Conservation (phyloP, 495 filamentous ascomycete genomes). For the Penicillium goetzii region DNA sequence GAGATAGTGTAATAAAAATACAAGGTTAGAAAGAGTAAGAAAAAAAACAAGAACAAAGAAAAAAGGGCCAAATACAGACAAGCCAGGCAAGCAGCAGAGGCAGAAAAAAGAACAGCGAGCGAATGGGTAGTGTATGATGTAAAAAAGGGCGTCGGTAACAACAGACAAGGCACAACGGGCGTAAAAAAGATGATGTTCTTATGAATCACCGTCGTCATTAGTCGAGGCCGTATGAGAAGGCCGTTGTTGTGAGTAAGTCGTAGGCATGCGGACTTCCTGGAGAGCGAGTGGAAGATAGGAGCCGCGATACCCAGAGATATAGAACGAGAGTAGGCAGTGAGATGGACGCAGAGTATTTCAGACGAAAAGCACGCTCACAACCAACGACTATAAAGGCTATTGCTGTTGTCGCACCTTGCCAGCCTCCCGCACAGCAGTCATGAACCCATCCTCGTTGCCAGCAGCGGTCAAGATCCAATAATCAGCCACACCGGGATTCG, state of each 20-base stretch:
- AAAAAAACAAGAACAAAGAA: neutral
- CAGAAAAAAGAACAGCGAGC: conserved; percentile 5
- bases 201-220: conserved; percentile 18
- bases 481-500: conserved; percentile 43
- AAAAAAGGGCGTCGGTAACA: conserved; percentile 9
- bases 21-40: conserved; percentile 16
- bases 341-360: neutral
- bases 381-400: neutral
- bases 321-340: conserved; percentile 1
- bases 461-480: conserved; percentile 50
- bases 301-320: neutral
- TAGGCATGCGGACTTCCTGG: neutral
- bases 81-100: neutral
- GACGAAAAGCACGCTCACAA: neutral
- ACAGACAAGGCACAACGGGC: conserved; percentile 2
- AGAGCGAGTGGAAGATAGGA: conserved; percentile 2
- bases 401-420: conserved; percentile 60
- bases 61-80: conserved; percentile 4
- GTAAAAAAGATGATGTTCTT: conserved; percentile 1
- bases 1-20: conserved; percentile 21
- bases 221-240: conserved; percentile 18
- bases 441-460: conserved; percentile 70
- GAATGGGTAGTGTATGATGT: conserved; percentile 11
- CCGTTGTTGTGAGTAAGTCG: neutral
- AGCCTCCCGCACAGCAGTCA: conserved; percentile 66